These are phyloP conservation scores for Iris macrosiphon DNA, from an alignment of 106 monocot genomes.

Conservation along the genomic window DNA sequence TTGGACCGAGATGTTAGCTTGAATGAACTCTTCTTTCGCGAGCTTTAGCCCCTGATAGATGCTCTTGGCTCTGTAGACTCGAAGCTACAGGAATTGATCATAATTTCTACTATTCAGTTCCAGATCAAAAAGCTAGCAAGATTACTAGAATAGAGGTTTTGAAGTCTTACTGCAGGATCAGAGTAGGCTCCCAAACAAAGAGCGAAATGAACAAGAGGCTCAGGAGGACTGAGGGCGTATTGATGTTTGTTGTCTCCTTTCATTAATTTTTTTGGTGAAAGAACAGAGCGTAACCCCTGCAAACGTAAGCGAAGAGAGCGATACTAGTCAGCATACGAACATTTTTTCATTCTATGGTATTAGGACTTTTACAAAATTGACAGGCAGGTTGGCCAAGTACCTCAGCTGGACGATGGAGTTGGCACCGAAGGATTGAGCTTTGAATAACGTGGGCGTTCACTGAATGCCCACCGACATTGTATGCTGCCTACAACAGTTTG, in stretches of 20 bases:
- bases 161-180: slow-evolving; percentile 58
- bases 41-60: slow-evolving; percentile 39
- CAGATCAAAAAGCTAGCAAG: not conserved
- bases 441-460: slow-evolving; percentile 63
- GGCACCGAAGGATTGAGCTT: slow-evolving; percentile 55
- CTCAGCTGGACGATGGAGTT: slow-evolving; percentile 27
- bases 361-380: no score
- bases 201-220: slow-evolving; percentile 83
- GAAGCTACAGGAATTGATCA: slow-evolving; percentile 27
- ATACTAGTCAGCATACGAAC: no score
- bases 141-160: not conserved
- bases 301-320: slow-evolving; percentile 27
- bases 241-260: slow-evolving; percentile 31
- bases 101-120: slow-evolving; percentile 16
- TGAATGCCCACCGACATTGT: slow-evolving; percentile 56
- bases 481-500: slow-evolving; percentile 41
- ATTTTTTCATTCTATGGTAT: no score
- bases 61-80: slow-evolving; percentile 53
- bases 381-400: no score
- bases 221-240: slow-evolving; percentile 48
- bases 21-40: slow-evolving; percentile 61
- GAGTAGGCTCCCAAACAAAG: slow-evolving; percentile 63
- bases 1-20: slow-evolving; percentile 31
- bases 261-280: slow-evolving; percentile 32
- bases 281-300: slow-evolving; percentile 34